These are phyloP conservation scores for Cladosporium sp. DNA, from an alignment of 2,329 filamentous ascomycete genomes.

Conservation along the genomic window DNA sequence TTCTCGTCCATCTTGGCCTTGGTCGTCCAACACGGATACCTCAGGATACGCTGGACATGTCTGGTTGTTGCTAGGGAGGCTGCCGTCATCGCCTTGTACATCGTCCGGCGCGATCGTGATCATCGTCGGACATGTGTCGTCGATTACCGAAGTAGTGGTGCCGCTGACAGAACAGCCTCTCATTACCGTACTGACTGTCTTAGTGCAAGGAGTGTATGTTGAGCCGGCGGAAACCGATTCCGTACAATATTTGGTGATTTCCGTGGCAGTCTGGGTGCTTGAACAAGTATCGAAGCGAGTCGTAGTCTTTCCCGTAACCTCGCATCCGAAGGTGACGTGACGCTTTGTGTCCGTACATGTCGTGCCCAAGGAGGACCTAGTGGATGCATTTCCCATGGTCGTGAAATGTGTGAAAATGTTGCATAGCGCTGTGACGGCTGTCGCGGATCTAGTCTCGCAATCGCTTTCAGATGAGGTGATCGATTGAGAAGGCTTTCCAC, in stretches of 20 bases:
- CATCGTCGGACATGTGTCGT: constrained; percentile 2
- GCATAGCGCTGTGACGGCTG: constrained; percentile 5
- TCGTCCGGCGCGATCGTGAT: constrained; percentile 4
- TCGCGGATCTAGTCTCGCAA: constrained; percentile 1
- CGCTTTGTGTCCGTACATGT: background rate
- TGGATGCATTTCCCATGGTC: background rate
- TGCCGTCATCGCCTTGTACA: constrained; percentile 7
- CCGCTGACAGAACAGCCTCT: constrained; percentile 9
- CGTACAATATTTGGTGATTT: constrained; percentile 7
- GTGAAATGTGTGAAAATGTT: constrained; percentile 4
- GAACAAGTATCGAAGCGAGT: constrained; percentile 6
- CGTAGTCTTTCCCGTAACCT: constrained; percentile 1
- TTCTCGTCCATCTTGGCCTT: background rate
- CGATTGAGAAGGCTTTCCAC: background rate
- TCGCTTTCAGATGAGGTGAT: background rate
- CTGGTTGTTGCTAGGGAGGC: background rate
- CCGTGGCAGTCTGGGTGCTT: background rate
- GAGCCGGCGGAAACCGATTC: background rate
- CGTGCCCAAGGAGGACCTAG: background rate
- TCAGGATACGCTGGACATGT: constrained; percentile 6
- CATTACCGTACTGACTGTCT: constrained; percentile 5
- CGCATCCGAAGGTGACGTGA: background rate
- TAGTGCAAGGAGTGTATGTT: constrained; percentile 9
- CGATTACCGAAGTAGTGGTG: constrained; percentile 4
- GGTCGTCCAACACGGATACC: constrained; percentile 2